Evolutionary conservation across 148 eudicot species (phyloP), one percentile per base, ranked within the genome.

Genomic region (Gaultheria prostrata): DNA sequence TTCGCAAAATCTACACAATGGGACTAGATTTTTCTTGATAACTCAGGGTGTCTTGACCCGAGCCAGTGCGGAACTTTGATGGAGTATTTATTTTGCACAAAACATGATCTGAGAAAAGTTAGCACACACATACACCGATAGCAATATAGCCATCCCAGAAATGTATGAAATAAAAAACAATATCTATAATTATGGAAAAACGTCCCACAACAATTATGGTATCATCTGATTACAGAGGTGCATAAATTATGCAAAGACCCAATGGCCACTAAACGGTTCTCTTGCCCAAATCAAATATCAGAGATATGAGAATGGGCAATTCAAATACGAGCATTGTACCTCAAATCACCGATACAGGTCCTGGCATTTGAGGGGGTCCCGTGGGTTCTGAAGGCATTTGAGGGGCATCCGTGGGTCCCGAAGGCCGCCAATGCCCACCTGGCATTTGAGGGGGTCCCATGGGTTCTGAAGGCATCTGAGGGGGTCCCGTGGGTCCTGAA

Each of bases 381-480:
- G 53, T 13, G 53, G 53, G 11, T 9, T 50, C 53, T 11, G 15
- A 13, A 9, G 82, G 45, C 15, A 43, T 80, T 80, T 67, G 86
- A 32, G 86, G 85, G 3, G 86, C 61, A 45, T 86, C 88, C 20
- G 90, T 13, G 11, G 80, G 80, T 8, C 87, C 88, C 18, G 91
- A 72, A 32, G 80, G 80, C 4, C 73, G 21, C 79, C 65, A 13
- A 85, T 80, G 57, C 71, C 88, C 85, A 85, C 82, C 51, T 49
- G 53, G 53, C 53, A 50, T 50, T 50, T 8, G 53, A 50, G 53
- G 53, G 53, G 53, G 53, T 10, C 53, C 53, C 14, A 13, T 13
- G 53, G 53, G 11, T 9, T 50, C 53, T 10, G 15, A 13, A 9
- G 82, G 46, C 17, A 45, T 80, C 74, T 65, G 86, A 32, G 86